These are phyloP conservation scores for Blastomyces gilchristii DNA, from an alignment of 2,329 filamentous ascomycete genomes.

Conservation along the genomic window DNA sequence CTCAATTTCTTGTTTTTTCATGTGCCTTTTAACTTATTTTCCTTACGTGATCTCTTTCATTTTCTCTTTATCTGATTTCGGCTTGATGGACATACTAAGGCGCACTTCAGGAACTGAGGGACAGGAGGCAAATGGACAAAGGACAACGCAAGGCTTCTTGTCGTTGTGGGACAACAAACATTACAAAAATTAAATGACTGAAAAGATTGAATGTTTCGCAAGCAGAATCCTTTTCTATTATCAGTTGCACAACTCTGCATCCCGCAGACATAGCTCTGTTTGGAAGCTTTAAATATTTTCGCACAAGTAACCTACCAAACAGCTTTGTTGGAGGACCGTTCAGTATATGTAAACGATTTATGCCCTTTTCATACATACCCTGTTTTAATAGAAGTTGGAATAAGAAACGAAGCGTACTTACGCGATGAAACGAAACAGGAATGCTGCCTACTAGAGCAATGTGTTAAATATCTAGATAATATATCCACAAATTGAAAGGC, in stretches of 20 bases:
- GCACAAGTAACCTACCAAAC: background rate
- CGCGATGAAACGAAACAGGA: background rate
- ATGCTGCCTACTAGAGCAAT: background rate
- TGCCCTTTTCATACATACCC: background rate
- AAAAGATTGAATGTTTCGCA: background rate
- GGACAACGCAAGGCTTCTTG: background rate
- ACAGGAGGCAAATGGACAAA: background rate
- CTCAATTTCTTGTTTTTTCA: background rate
- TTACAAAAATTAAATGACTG: background rate
- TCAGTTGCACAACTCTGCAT: background rate
- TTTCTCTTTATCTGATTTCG: background rate
- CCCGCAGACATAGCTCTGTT: background rate
- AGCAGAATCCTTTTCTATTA: background rate
- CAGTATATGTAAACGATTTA: background rate
- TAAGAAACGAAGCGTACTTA: background rate
- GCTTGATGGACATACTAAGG: constrained; percentile 7
- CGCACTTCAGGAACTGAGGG: constrained; percentile 2
- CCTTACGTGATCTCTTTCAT: background rate
- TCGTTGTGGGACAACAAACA: constrained; percentile 1
- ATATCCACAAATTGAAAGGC: background rate
- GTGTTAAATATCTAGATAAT: background rate
- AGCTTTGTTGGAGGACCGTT: background rate
- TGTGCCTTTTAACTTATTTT: background rate
- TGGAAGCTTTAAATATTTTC: background rate
- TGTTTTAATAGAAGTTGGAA: background rate